Evolutionary conservation across 108 stramenopile genomes (phyloP), one percentile per base, ranked within the genome.

Genomic region (Cyclostephanos tholiformis): DNA sequence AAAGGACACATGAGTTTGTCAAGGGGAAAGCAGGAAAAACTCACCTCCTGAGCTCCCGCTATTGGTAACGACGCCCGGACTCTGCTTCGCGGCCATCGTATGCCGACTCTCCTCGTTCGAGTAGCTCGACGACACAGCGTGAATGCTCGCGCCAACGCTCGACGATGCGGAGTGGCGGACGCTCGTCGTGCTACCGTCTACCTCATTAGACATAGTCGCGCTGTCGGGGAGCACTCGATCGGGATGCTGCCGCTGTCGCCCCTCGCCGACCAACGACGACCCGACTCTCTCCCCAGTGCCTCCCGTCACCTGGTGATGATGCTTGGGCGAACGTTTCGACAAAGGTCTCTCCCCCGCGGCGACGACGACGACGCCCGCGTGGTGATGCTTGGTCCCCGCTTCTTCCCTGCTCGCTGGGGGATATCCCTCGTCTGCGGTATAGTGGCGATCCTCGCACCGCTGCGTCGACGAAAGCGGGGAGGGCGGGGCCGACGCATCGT

Each of bases 61-160:
- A 14, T 30, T 59, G 58, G 58, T 59, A 2, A 59, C 30, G 30
- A 59, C 30, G 16, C 58, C 58, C 16, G 27, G 27, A 59, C 27
- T 59, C 10, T 59, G 58, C 58, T 59, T 59, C 12, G 25, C n/a
- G n/a, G n/a, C n/a, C n/a, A n/a, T n/a, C n/a, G n/a, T 59, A 16
- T 32, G 29, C 2, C 26, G 16, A 17, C 32, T 59, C 0, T 12
- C 29, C 32, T 30, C 59, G 20, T 60, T 60, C 19, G 36, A 38
- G 36, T 39, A 60, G 36, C 59, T 60, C 36, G 59, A 60, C 19
- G 59, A 60, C 17, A 60, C 59, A 19, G 59, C 59, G 19, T 60
- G 59, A 1, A 60, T 19, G 19, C 59, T 60, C 16, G 36, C 29
- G 1, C 35, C 35, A 10, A 41, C 12, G 41, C 41, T 41, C 41